Evolutionary conservation across 2,329 filamentous ascomycete species (phyloP), one percentile per base, ranked within the genome.

Genomic region (Uncinocarpus reesii): DNA sequence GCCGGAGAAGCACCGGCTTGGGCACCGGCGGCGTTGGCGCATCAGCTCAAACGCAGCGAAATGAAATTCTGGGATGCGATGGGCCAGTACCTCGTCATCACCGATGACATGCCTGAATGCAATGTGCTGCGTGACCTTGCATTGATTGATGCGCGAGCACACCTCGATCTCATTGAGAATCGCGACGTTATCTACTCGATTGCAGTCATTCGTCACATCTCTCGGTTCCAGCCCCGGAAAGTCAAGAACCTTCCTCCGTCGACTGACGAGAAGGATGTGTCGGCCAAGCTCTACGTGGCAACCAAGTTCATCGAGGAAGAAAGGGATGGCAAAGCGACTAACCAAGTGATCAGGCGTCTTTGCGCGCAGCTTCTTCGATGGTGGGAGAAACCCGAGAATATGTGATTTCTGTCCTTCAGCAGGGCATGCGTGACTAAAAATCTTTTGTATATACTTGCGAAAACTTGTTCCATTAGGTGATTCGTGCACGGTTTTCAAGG

Each of bases 161-260:
- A 90, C 18, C 74, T 95, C 10, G 84, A 87, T 56, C 83, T 83
- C 41, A 78, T 83, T 20, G 89, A 95, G 67, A 92, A 90, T 59
- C 80, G 89, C 46, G 88, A 95, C 62, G 83, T 95, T 15, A 78
- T 95, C 49, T 95, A 95, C 66, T 92, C 86, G 0, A 83, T 95
- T 55, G 86, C 85, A 7, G 79, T 94, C 48, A 80, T 84, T 13
- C 80, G 87, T 21, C 80, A 89, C 53, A 73, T 88, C 42, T 81
- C 84, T 38, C 79, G 80, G 26, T 77, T 52, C 16, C 52, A 56
- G 26, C 54, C 54, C 4, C 28, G 42, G n/a, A 53, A 52, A 80
- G 38, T 79, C 76, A 59, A 76, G 76, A 11, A 70, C 79, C 8
- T 76, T 75, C 54, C 77, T 26, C 76, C 76, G 53, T 75, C 69